Base-by-base conservation (phyloP, 345 rosid species). In the Rhodomyrtus tomentosa region DNA sequence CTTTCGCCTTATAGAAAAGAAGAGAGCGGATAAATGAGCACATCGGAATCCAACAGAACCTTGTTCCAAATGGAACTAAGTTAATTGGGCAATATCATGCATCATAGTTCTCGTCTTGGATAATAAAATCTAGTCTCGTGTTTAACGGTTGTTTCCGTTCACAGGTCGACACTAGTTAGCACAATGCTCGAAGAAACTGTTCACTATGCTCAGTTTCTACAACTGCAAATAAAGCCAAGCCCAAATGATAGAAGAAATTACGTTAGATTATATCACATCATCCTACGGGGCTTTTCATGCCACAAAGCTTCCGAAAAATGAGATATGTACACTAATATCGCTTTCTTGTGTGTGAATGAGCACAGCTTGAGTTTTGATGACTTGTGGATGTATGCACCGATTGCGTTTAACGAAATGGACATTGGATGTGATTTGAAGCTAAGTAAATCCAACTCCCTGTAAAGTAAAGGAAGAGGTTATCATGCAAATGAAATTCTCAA, bases 141-240 rank as follows among this genome's bases (percentile, higher is more conserved):
- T 20, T 54, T 59, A 0, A 36, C 50, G 40, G 38, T 84, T 21
- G 27, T 51, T 45, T 27, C 52, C 25, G 40, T 36, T 74, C n/a
- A 42, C 91, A 93, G 95, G 98, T 95, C 55, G 98, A 95, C 86
- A 93, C n/a, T n/a, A n/a, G n/a, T 95, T 45, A 95, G 98, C 89
- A 95, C 98, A 48, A 95, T 95, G 98, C 96, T 95, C 76, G 98
- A 95, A 88, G 98, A 95, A 93, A 96, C 98, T 27, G 98, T 94
- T 68, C 93, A 91, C 27, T 95, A 95, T 73, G 98, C 94, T 29
- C 93, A 94, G 89, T 94, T 95, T 85, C 87, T 95, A 91, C 98
- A 94, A 82, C 94, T 94, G 73, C 99, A 95, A 87, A 95, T 96
- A 59, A 93, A 93, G 98, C 98, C 93, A 84, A 84, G 84, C 48